phyloP scores from a whole-genome alignment of 2,329 filamentous ascomycete genomes.

The Epicoccum nigrum region DNA sequence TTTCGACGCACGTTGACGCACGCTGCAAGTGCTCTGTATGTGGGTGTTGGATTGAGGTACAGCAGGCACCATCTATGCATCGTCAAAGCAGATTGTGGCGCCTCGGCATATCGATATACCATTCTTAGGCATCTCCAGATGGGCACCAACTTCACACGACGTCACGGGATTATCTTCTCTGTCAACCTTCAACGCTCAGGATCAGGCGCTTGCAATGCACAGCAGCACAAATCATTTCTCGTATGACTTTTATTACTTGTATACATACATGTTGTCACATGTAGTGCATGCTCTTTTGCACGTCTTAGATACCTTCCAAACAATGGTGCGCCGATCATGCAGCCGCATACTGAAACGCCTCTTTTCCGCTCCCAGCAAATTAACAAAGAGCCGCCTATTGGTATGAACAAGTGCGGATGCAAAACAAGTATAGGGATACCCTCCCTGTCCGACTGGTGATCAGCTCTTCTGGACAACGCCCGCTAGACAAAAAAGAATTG shows the following conservation, averaged over 20 bases:
- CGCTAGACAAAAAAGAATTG: conserved; percentile 17
- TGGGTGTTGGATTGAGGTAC: too few species aligned
- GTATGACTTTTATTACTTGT: conserved; percentile 16
- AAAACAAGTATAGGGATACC: conserved; percentile 16
- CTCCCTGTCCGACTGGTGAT: conserved; percentile 35
- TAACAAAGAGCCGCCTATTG: conserved; percentile 19
- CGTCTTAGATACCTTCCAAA: conserved; percentile 9
- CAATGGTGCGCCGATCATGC: conserved; percentile 28
- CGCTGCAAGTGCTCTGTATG: neutral
- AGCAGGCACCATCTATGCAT: too few species aligned
- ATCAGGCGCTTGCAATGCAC: too few species aligned
- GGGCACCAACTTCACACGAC: conserved; percentile 12
- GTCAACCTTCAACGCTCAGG: too few species aligned
- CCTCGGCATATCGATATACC: too few species aligned
- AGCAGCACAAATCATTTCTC: too few species aligned
- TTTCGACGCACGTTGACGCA: neutral
- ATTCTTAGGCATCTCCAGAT: too few species aligned
- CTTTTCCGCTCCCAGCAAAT: conserved; percentile 18
- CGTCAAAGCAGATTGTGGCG: conserved; percentile 1
- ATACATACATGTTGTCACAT: conserved; percentile 16
- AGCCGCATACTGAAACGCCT: conserved; percentile 29
- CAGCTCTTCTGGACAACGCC: conserved; percentile 34
- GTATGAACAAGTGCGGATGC: conserved; percentile 28
- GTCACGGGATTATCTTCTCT: conserved; percentile 1
- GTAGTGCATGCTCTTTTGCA: neutral